Evolutionary conservation across 2,329 filamentous ascomycete species (phyloP), one percentile per base, ranked within the genome.

Genomic region (Sporothrix schenckii): DNA sequence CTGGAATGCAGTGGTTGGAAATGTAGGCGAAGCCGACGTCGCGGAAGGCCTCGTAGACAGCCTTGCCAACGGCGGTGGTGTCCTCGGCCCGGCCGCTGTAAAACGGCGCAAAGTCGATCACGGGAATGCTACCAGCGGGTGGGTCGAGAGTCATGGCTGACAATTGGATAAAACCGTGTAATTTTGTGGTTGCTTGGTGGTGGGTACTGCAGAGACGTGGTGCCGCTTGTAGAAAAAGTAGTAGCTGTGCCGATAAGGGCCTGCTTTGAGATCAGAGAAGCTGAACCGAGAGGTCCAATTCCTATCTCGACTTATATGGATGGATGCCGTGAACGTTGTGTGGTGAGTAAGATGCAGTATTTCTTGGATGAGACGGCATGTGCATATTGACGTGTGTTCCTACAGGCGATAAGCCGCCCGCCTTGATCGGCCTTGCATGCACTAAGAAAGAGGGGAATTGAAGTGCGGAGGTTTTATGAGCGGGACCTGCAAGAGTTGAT

Each of bases 21-120:
- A 80, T 73, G 49, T 80, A 80, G 1, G 77, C 78, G 68, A 80
- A 80, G 1, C 79, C 79, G 0, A 76, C 72, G 27, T 76, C 72
- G 21, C 75, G 76, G 60, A 80, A 80, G 0, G 79, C 78, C 30
- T 77, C 73, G 30, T 69, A 71, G 6, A 71, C 52, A 19, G 58
- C 66, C 44, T 71, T 70, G 3, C 71, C 72, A 4, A 73, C 73
- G 10, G 69, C 67, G 3, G 52, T 34, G 6, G 19, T 54, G 41
- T 68, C 72, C 11, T 70, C 70, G 7, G 61, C 44, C 13, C 50
- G 16, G 19, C 67, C 67, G 60, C 47, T 58, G 34, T 63, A 52
- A 14, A 74, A 60, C 2, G 69, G 73, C n/a, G 30, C 67, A 21
- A 74, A 61, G 68, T 74, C 70, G 52, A 74, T 70, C 16, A 74